These are phyloP conservation scores for Aspergillus kassunensis DNA, from an alignment of 495 filamentous ascomycete genomes.

Conservation along the genomic window DNA sequence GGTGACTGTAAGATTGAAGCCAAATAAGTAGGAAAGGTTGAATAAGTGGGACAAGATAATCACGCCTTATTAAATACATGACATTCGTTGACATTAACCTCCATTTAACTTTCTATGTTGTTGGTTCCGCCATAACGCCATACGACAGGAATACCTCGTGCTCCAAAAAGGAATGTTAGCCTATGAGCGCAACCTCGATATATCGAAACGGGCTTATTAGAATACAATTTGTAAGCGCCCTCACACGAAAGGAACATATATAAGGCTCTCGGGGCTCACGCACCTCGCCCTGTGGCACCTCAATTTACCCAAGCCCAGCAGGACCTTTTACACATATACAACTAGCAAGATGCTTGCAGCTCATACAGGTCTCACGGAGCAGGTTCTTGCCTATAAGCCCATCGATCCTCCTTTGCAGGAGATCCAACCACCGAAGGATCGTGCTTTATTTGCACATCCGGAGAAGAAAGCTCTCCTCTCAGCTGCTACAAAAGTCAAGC, in stretches of 20 bases:
- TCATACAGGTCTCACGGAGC: conserved; percentile 12
- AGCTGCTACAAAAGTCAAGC: conserved; percentile 5
- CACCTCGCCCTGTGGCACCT: too few species aligned
- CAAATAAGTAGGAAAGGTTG: too few species aligned
- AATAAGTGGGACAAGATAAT: too few species aligned
- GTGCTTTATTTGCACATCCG: conserved; percentile 4
- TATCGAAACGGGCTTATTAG: not conserved
- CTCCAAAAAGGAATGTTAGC: not conserved
- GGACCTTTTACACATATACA: not conserved
- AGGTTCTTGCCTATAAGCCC: conserved; percentile 4
- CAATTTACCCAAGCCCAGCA: not conserved
- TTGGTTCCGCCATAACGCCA: not conserved
- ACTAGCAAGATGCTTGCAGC: conserved; percentile 7
- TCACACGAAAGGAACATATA: too few species aligned
- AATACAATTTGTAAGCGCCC: not conserved
- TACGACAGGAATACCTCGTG: not conserved
- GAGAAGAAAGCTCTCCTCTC: conserved; percentile 6
- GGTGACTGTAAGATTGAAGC: too few species aligned
- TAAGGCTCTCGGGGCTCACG: too few species aligned
- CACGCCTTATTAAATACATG: too few species aligned
- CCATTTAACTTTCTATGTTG: too few species aligned
- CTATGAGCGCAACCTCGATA: too few species aligned
- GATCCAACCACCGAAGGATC: conserved; percentile 6
- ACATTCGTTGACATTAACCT: too few species aligned
- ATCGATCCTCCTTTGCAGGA: not conserved